Base-by-base conservation (phyloP, 1,284 basidiomycete species). In the Prillingera fragicola region DNA sequence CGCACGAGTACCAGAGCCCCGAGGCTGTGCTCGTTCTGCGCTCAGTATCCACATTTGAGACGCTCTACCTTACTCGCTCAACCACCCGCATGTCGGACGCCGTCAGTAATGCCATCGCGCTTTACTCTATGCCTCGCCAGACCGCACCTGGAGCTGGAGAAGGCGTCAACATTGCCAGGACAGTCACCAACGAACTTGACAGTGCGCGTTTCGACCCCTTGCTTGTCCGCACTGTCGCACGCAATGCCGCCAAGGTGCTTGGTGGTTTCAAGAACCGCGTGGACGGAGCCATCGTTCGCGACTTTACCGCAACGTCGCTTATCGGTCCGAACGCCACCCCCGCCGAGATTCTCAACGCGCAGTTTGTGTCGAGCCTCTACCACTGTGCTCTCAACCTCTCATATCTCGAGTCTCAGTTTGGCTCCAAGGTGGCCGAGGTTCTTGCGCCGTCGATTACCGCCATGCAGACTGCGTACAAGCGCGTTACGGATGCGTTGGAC, bases 121-220 rank as follows among this genome's bases (percentile, higher is more conserved):
- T 59, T 14, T 69, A 67, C 41, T 50, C 62, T 75, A 2, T 79
- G 78, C 83, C 85, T 5, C 63, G 76, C 12, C 79, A 85, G 10
- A 67, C 75, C 1, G 82, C 86, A 1, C 87, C 90, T 0, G 81
- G 83, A 1, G 75, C 80, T 26, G 77, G 75, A 24, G 89, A 94
- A 44, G 91, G 87, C 4, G 72, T 82, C 5, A 81, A 80, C 41
- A 76, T 91, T 25, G 81, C 85, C 1, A 77, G 90, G 9, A 78
- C 80, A 0, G 75, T 92, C 27, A 80, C 81, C 14, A 96, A 96
- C 65, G 91, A 95, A 64, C 77, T 97, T 3, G 92, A 97, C 67
- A 81, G 87, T 2, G 90, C 89, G 3, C 80, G 85, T 45, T 96
- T 95, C 63, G 92, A 97, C 69, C 92, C 92, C 0, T 63, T 96